These are phyloP conservation scores for Ophiocordyceps sinensis DNA, from an alignment of 2,329 filamentous ascomycete genomes.

Conservation along the genomic window DNA sequence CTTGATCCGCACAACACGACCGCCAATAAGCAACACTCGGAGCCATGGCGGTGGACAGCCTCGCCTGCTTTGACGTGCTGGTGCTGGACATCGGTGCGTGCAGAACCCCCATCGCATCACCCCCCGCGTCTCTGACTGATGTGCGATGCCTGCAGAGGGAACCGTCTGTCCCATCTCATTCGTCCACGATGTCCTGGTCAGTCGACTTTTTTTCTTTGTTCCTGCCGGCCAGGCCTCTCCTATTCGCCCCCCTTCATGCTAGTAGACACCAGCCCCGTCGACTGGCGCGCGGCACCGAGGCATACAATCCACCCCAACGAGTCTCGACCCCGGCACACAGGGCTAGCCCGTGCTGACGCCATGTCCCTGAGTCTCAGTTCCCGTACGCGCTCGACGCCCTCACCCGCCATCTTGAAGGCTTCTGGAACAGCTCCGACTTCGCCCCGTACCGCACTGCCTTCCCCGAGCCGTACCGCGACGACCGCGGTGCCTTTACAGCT, in stretches of 20 bases:
- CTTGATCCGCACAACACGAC: too few species aligned
- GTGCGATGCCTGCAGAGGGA: slow-evolving; percentile 40
- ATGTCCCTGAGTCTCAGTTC: slow-evolving; percentile 36
- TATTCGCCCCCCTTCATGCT: not conserved
- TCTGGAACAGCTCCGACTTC: slow-evolving; percentile 55
- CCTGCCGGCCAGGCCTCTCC: not conserved
- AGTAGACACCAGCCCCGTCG: not conserved
- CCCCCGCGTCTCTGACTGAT: not conserved
- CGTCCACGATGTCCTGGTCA: slow-evolving; percentile 70
- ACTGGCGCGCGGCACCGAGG: slow-evolving; percentile 4
- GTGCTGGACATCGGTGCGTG: slow-evolving; percentile 23
- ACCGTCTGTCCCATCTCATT: slow-evolving; percentile 75
- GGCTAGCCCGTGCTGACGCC: slow-evolving; percentile 2
- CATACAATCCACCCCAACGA: slow-evolving; percentile 4
- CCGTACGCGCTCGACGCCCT: slow-evolving; percentile 60
- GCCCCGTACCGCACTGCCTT: slow-evolving; percentile 56
- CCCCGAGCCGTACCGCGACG: slow-evolving; percentile 45
- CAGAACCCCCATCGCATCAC: slow-evolving; percentile 1
- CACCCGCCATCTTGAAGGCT: slow-evolving; percentile 43
- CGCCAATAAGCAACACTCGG: not conserved
- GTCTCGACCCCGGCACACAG: not conserved
- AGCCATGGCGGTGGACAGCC: slow-evolving; percentile 7
- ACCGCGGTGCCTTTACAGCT: slow-evolving; percentile 43
- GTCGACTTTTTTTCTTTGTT: slow-evolving; percentile 17
- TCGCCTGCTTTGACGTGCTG: slow-evolving; percentile 16